Percentiles rank a stretch among this genome's conserved stretches.
These are phyloP conservation scores for Cryptococcus sp. DNA, from an alignment of 1,284 basidiomycete species.

Conservation along the genomic window DNA sequence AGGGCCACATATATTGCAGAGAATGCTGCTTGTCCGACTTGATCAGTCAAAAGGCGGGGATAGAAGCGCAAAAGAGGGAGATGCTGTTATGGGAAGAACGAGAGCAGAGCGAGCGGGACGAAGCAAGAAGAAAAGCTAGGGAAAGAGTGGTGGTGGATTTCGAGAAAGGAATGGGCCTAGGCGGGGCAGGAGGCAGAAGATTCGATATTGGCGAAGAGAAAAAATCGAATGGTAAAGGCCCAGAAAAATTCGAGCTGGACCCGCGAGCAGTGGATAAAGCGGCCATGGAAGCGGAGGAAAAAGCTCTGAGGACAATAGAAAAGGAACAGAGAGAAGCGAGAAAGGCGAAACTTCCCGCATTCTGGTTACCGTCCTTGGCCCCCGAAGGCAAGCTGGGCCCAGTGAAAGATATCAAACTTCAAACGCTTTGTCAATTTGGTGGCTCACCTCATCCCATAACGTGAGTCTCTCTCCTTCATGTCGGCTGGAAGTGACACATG, in stretches of 20 bases:
- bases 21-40: slow-evolving; percentile 64
- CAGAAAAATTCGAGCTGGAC: slow-evolving; percentile 73
- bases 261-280: slow-evolving; percentile 67
- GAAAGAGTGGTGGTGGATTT: slow-evolving; percentile 83
- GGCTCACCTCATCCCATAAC: slow-evolving; percentile 69
- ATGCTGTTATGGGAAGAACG: slow-evolving; percentile 72
- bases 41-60: slow-evolving; percentile 76
- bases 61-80: slow-evolving; percentile 77
- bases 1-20: slow-evolving; percentile 84
- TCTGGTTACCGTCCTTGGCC: slow-evolving; percentile 87
- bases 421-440: slow-evolving; percentile 80
- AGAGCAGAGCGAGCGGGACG: slow-evolving; percentile 68
- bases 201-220: slow-evolving; percentile 13
- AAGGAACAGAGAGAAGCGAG: slow-evolving; percentile 75
- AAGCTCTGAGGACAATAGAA: slow-evolving; percentile 76
- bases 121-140: slow-evolving; percentile 69
- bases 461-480: slow-evolving; percentile 56
- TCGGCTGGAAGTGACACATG: not conserved
- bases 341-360: slow-evolving; percentile 85
- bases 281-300: slow-evolving; percentile 77
- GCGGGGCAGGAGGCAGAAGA: slow-evolving; percentile 12
- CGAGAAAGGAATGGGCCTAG: slow-evolving; percentile 70
- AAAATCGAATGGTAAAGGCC: slow-evolving; percentile 61
- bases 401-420: slow-evolving; percentile 76
- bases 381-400: slow-evolving; percentile 67